phyloP scores from a whole-genome alignment of 2,329 filamentous ascomycete species.

The Aspergillus chevalieri region DNA sequence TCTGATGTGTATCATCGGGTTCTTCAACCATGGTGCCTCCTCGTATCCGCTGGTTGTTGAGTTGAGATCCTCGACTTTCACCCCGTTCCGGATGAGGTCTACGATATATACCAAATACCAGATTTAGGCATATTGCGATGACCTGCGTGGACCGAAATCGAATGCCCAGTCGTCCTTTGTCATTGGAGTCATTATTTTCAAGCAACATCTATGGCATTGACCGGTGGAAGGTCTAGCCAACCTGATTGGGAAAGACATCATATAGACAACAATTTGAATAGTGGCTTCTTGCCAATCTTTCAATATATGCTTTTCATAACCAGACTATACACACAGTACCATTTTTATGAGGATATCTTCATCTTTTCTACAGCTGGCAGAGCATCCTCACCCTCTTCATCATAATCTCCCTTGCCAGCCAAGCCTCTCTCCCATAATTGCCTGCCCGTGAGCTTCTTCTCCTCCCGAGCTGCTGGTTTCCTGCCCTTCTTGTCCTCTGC shows the following conservation, averaged over 20 bases:
- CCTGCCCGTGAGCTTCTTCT: slow-evolving; percentile 61
- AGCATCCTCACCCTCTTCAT: slow-evolving; percentile 61
- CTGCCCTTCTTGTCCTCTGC: slow-evolving; percentile 77
- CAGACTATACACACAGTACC: background rate
- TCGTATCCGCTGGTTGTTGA: too few relatives aligned
- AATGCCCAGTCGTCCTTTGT: too few relatives aligned
- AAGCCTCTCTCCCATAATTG: slow-evolving; percentile 75
- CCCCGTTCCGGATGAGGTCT: too few relatives aligned
- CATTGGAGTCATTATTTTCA: too few relatives aligned
- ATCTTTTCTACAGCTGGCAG: slow-evolving; percentile 60
- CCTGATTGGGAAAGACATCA: background rate
- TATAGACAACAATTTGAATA: background rate
- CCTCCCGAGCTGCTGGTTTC: slow-evolving; percentile 63
- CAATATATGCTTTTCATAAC: background rate
- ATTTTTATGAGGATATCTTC: slow-evolving; percentile 55
- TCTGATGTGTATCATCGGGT: too few relatives aligned
- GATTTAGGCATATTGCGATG: too few relatives aligned
- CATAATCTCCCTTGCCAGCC: slow-evolving; percentile 59
- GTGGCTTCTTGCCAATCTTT: background rate
- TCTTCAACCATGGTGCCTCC: too few relatives aligned
- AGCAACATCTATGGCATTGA: too few relatives aligned
- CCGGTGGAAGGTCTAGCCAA: background rate
- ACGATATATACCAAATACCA: too few relatives aligned
- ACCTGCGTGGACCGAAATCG: too few relatives aligned
- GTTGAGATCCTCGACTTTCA: too few relatives aligned